phyloP scores from a whole-genome alignment of 2,329 filamentous ascomycete species.

The Onygena corvina region DNA sequence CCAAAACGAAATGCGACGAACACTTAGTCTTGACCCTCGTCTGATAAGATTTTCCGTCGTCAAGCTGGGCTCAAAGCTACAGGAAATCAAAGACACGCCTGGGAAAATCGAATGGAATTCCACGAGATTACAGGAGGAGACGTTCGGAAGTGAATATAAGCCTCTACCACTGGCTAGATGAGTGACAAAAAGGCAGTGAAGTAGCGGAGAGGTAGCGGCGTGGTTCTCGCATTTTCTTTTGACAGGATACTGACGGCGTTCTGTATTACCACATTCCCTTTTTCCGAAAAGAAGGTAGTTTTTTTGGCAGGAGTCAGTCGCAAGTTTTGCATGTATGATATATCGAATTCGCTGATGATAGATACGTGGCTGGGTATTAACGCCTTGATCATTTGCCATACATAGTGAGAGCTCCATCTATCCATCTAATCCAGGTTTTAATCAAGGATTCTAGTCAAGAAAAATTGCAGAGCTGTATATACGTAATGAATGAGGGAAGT shows the following conservation, averaged over 20 bases:
- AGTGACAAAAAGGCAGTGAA: background rate
- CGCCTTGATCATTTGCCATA: background rate
- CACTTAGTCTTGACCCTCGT: conserved; percentile 72
- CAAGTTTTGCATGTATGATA: too few species aligned
- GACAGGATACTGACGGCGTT: conserved; percentile 1
- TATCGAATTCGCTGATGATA: too few species aligned
- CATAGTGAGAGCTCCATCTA: background rate
- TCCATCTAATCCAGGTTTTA: too few species aligned
- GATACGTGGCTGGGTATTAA: conserved; percentile 1
- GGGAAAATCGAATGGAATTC: conserved; percentile 45
- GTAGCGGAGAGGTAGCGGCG: background rate
- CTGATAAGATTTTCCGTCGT: conserved; percentile 81
- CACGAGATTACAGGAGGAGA: conserved; percentile 17
- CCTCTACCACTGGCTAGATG: background rate
- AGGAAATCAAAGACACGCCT: conserved; percentile 47
- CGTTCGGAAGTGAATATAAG: background rate
- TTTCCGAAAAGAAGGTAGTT: background rate
- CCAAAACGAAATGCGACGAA: conserved; percentile 62
- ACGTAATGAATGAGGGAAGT: background rate
- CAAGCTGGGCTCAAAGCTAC: conserved; percentile 61
- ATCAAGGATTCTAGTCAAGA: too few species aligned
- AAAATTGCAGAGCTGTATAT: background rate
- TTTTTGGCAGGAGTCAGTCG: background rate
- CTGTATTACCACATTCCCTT: background rate
- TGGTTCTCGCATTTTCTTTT: background rate